Evolutionary conservation across 495 filamentous ascomycete species (phyloP).

Genomic region (Talaromyces thailandensis): DNA sequence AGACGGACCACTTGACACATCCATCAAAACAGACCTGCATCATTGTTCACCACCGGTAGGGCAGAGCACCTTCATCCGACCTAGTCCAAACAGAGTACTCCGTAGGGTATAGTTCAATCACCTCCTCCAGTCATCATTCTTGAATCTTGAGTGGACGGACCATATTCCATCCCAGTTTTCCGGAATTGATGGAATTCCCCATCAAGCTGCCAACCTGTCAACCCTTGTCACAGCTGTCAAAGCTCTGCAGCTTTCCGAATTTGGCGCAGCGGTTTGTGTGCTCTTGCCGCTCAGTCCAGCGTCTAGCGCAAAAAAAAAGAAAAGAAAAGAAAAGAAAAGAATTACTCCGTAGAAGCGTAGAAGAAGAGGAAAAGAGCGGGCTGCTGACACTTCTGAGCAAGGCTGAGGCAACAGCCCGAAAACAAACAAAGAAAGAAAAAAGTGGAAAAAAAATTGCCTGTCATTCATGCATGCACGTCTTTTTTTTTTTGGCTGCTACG

Average conservation of each 20-base stretch:
- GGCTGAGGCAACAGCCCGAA: neutral
- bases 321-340: neutral
- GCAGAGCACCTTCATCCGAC: neutral
- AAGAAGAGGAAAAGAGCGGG: neutral
- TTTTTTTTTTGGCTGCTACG: neutral
- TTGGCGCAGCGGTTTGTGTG: neutral
- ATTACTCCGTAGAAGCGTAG: too few relatives aligned
- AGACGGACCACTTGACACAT: neutral
- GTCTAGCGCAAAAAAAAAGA: neutral
- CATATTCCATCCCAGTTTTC: neutral
- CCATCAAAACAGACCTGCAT: neutral
- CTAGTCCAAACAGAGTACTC: neutral
- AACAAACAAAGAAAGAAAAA: slow-evolving; percentile 6
- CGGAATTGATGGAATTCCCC: neutral
- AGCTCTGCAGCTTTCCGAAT: slow-evolving; percentile 1
- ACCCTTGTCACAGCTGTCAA: neutral
- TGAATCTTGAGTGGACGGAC: neutral
- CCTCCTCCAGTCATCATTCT: too few relatives aligned
- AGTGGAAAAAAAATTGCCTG: neutral
- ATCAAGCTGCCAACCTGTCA: neutral
- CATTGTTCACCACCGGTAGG: neutral
- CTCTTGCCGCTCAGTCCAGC: neutral
- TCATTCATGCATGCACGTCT: neutral
- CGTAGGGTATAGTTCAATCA: too few relatives aligned
- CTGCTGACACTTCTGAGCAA: neutral